Base-by-base conservation (phyloP, 495 filamentous ascomycete species). In the Bacidia gigantensis region DNA sequence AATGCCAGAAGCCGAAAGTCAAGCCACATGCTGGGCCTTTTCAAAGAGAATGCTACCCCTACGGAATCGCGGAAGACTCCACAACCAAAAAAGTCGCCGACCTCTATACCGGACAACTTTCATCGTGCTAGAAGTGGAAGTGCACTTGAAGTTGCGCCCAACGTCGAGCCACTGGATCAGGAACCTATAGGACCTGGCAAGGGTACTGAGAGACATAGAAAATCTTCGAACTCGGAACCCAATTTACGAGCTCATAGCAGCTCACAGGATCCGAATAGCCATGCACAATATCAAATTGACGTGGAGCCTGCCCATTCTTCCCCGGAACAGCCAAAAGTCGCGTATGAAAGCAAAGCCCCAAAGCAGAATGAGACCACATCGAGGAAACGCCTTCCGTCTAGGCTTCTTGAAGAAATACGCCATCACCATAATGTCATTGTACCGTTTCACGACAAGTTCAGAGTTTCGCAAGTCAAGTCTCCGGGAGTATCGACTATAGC, bases 1-100 rank as follows among this genome's bases (percentile, higher is more conserved):
- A 84, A 87, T 62, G 79, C 79, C 47, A 81, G 92, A 55, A 95
- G 89, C 66, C 81, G 92, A 53, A 98, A 98, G 69, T 83, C 90
- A 43, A 95, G 87, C 63, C 89, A 98, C 64, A 87, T 85, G 60
- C 66, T 98, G 43, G 80, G 92, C 2, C 75, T 96, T 48, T 98
- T 98, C 73, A 92, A 87, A 64, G 87, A 95, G 61, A 92, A 89
- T 53, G 83, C 87, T 22, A 69, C 68, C 11, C 73, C 69, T 11
- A 67, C 74, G 18, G 76, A 77, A 41, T 64, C 57, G 21, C 61
- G 52, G 56, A 67, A 59, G 53, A 51, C 26, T 17, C 11, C 32
- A 12, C 29, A 60, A 26, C 35, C 39, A 14, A 51, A 14, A 3
- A 26, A 47, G 2, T 26, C 44, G 22, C 26, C 44, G 2, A n/a